A percentile compares a stretch with the other conserved stretches of the same genome.
Conservation (phyloP, 768 basidiomycete genomes). For the Rhodosporidiobolus odoratus region DNA sequence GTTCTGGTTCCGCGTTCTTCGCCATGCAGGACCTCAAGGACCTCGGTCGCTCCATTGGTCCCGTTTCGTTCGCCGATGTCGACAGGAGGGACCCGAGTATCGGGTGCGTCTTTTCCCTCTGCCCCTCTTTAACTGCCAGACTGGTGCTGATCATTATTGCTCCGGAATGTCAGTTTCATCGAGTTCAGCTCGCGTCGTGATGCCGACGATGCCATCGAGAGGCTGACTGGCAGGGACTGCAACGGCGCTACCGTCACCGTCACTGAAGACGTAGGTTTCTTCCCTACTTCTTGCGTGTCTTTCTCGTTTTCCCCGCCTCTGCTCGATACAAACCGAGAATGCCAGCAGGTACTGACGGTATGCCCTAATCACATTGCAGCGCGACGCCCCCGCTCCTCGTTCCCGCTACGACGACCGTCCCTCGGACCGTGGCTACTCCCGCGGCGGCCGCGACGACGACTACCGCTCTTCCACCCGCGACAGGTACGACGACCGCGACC, state of each 20-base stretch:
- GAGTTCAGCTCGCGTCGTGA: constrained; percentile 85
- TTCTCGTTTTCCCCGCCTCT: constrained; percentile 42
- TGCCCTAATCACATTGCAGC: constrained; percentile 42
- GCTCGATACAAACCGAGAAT: constrained; percentile 25
- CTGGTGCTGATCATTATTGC: not conserved
- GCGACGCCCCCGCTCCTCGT: constrained; percentile 20
- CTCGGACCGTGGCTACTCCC: constrained; percentile 33
- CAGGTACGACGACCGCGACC: constrained; percentile 55
- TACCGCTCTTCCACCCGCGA: constrained; percentile 54
- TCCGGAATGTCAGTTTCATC: constrained; percentile 64
- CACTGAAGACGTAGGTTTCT: constrained; percentile 45
- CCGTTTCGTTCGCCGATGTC: constrained; percentile 89
- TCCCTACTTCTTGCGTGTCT: constrained; percentile 52
- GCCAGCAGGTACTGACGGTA: constrained; percentile 49
- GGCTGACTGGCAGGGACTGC: constrained; percentile 77
- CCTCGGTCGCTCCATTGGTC: constrained; percentile 88
- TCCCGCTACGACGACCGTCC: constrained; percentile 40
- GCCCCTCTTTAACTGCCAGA: not conserved
- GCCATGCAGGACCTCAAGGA: constrained; percentile 82
- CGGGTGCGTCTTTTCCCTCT: constrained; percentile 58
- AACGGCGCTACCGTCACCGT: constrained; percentile 76
- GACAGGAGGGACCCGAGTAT: constrained; percentile 78
- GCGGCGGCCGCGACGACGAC: constrained; percentile 43
- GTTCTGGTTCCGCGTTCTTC: not conserved
- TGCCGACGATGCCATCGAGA: constrained; percentile 85